Percentiles rank a stretch among this genome's conserved stretches.
These are phyloP conservation scores for Diaporthe vaccinii DNA, from an alignment of 2,329 filamentous ascomycete genomes.

Conservation along the genomic window DNA sequence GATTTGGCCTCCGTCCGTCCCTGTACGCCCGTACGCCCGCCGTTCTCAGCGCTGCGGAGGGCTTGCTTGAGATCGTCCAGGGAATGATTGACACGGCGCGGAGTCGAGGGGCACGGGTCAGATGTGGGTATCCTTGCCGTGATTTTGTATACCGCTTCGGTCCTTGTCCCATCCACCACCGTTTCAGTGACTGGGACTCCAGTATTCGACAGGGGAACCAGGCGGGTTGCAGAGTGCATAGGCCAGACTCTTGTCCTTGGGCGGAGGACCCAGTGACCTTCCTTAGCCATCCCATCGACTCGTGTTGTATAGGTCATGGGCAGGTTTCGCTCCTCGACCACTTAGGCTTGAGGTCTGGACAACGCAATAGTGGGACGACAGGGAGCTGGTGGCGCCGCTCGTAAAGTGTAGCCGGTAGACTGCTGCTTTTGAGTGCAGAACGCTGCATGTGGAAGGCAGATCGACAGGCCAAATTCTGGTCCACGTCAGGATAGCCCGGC, in stretches of 20 bases:
- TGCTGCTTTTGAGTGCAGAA: background rate
- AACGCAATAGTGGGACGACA: conserved; percentile 3
- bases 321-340: conserved; percentile 16
- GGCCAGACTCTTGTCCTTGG: background rate
- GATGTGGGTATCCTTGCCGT: conserved; percentile 13
- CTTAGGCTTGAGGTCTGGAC: background rate
- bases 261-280: conserved; percentile 3
- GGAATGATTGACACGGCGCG: conserved; percentile 13
- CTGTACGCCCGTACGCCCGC: background rate
- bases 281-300: background rate
- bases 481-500: background rate
- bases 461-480: conserved; percentile 12
- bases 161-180: conserved; percentile 4
- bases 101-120: conserved; percentile 6
- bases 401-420: background rate
- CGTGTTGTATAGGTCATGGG: conserved; percentile 11
- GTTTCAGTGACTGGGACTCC: conserved; percentile 7
- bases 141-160: conserved; percentile 20
- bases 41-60: conserved; percentile 27
- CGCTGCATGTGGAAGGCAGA: background rate
- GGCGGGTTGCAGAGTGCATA: conserved; percentile 10
- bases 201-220: conserved; percentile 17
- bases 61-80: background rate
- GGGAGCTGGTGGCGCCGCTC: background rate
- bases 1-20: background rate